phyloP scores from a whole-genome alignment of 1,284 basidiomycete genomes.

The Ustilago loliicola region DNA sequence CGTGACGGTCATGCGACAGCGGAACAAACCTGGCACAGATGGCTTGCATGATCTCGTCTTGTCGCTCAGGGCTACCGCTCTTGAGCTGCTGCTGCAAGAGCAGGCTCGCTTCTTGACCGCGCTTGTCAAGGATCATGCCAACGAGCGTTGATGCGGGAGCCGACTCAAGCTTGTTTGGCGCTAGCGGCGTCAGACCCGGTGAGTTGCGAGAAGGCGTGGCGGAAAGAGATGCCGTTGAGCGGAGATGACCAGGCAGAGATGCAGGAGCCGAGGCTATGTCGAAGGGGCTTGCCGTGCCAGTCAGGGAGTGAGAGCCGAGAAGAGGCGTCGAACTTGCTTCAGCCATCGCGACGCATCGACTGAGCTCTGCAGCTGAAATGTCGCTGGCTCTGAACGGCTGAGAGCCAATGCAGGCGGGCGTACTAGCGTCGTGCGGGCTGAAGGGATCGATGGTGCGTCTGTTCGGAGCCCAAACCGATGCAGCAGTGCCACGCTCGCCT shows the following conservation, averaged over 20 bases:
- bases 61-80: slow-evolving; percentile 24
- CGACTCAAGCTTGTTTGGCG: slow-evolving; percentile 25
- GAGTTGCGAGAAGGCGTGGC: slow-evolving; percentile 21
- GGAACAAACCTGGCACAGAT: slow-evolving; percentile 42
- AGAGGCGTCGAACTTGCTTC: neutral
- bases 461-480: slow-evolving; percentile 39
- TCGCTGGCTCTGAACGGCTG: slow-evolving; percentile 18
- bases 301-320: neutral
- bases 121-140: slow-evolving; percentile 40
- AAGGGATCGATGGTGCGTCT: neutral
- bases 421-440: neutral
- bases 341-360: slow-evolving; percentile 30
- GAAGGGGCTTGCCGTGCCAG: neutral
- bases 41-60: slow-evolving; percentile 47
- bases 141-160: slow-evolving; percentile 31
- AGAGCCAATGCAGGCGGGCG: neutral
- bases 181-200: slow-evolving; percentile 6
- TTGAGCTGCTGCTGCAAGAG: slow-evolving; percentile 66
- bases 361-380: slow-evolving; percentile 21
- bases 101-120: slow-evolving; percentile 59
- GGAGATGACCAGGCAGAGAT: slow-evolving; percentile 8
- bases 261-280: neutral
- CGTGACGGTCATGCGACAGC: slow-evolving; percentile 60
- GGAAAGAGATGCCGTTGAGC: slow-evolving; percentile 5
- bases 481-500: slow-evolving; percentile 21